phyloP scores from a whole-genome alignment of 345 rosid genomes.

The Salix koriyanagi region DNA sequence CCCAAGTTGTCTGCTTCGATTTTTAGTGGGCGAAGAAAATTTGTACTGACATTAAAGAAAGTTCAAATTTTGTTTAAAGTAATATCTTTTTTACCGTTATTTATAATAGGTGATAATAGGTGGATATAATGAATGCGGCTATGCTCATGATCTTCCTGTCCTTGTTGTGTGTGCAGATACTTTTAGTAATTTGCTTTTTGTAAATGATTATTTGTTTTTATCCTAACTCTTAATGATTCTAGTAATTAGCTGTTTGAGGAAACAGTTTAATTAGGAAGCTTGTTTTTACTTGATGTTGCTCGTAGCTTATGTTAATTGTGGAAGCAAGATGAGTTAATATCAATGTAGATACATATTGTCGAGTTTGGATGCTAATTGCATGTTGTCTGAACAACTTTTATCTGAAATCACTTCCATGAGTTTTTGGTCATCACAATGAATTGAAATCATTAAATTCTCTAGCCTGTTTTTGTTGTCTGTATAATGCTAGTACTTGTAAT shows the following conservation, averaged over 20 bases:
- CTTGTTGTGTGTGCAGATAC: background rate
- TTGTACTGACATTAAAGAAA: background rate
- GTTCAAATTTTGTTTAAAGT: background rate
- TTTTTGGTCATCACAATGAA: background rate
- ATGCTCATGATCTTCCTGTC: background rate
- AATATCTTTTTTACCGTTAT: background rate
- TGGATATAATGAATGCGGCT: background rate
- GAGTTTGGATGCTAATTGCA: too few species aligned
- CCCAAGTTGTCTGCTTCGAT: background rate
- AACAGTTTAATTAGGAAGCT: background rate
- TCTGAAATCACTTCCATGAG: too few species aligned
- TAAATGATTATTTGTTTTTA: background rate
- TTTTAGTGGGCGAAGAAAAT: background rate
- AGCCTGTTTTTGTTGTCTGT: background rate
- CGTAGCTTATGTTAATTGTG: background rate
- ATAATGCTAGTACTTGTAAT: background rate
- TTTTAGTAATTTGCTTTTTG: background rate
- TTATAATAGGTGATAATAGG: too few species aligned
- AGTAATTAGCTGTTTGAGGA: background rate
- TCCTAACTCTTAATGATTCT: background rate
- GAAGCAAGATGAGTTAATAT: background rate
- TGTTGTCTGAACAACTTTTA: too few species aligned
- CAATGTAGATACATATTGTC: too few species aligned
- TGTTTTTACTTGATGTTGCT: background rate
- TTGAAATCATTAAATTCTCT: background rate